Evolutionary conservation across 805 yeast genomes (phyloP).

Genomic region (Lipomyces orientalis): DNA sequence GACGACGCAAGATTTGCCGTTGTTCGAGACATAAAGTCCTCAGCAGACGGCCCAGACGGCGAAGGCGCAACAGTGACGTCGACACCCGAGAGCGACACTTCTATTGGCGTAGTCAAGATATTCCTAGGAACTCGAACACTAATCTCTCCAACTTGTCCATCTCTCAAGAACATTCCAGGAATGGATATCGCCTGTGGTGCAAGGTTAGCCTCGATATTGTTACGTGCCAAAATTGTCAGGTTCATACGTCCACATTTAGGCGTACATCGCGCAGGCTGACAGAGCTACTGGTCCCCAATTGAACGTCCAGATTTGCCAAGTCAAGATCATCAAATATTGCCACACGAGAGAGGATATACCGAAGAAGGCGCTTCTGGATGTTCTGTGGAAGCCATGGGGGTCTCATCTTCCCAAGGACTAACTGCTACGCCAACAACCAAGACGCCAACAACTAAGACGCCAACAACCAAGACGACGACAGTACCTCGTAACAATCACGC

Average conservation of each 20-base stretch:
- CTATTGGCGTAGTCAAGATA: conserved; percentile 54
- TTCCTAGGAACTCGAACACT: conserved; percentile 39
- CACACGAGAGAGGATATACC: conserved; percentile 79
- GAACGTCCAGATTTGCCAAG: conserved; percentile 78
- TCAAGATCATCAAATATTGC: conserved; percentile 83
- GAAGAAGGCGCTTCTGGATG: conserved; percentile 78
- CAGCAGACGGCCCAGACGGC: conserved; percentile 36
- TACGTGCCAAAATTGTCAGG: neutral
- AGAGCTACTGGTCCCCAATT: conserved; percentile 62
- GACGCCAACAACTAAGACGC: neutral
- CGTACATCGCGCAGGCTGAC: conserved; percentile 41
- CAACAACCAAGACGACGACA: neutral
- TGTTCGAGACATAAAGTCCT: conserved; percentile 68
- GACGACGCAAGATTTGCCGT: conserved; percentile 70
- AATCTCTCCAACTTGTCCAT: conserved; percentile 34
- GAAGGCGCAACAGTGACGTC: conserved; percentile 54
- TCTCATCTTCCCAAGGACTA: conserved; percentile 15
- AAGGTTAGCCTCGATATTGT: neutral
- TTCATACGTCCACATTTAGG: conserved; percentile 34
- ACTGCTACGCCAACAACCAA: neutral
- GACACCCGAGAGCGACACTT: conserved; percentile 65
- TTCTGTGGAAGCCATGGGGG: conserved; percentile 79
- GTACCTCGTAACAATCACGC: neutral
- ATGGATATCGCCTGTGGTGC: conserved; percentile 29
- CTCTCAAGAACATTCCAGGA: conserved; percentile 37